These are phyloP conservation scores for Mycena filopes DNA, from an alignment of 768 basidiomycete species.

Conservation along the genomic window DNA sequence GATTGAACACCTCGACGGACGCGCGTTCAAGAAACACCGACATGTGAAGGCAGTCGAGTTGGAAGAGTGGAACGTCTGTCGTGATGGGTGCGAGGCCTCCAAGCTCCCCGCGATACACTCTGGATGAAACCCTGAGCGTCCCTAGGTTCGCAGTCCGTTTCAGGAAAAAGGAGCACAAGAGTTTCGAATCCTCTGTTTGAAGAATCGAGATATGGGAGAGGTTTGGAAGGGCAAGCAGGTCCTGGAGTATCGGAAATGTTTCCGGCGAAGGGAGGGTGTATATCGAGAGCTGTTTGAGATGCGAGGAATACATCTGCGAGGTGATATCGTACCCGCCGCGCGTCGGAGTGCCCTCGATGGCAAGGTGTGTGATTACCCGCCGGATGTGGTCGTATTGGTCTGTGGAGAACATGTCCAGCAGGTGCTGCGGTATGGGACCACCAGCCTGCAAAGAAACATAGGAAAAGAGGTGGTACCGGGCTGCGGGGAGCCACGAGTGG, in stretches of 20 bases:
- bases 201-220: constrained; percentile 1
- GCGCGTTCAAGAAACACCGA: not conserved
- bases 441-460: constrained; percentile 3
- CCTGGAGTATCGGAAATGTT: not conserved
- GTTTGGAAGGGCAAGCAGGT: constrained; percentile 6
- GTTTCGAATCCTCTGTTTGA: not conserved
- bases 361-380: not conserved
- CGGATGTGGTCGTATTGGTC: not conserved
- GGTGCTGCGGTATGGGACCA: not conserved
- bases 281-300: constrained; percentile 4
- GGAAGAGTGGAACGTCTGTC: not conserved
- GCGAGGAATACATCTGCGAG: not conserved
- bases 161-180: constrained; percentile 7
- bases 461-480: constrained; percentile 18
- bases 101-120: not conserved
- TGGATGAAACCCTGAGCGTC: constrained; percentile 3
- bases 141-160: constrained; percentile 2
- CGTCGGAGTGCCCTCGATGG: not conserved
- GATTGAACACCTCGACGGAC: not conserved
- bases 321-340: not conserved
- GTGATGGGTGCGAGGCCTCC: not conserved
- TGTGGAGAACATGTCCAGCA: not conserved
- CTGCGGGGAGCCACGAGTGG: constrained; percentile 4
- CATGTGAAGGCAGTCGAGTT: constrained; percentile 1
- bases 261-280: constrained; percentile 13